Conservation (phyloP, 2,329 filamentous ascomycete species). For the Microcyclospora pomicola region DNA sequence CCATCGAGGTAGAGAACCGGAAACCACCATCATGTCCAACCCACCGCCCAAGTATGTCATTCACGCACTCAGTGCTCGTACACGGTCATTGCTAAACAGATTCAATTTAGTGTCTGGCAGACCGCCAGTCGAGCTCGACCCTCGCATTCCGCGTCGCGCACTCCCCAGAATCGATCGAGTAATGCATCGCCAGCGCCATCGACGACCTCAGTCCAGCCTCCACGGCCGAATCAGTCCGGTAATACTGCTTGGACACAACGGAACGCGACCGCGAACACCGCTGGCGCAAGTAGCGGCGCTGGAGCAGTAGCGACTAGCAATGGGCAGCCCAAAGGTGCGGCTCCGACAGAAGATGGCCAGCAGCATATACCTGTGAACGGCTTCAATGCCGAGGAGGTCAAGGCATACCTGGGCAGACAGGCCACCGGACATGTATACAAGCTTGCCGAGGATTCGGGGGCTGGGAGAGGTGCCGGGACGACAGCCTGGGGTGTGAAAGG, state of each 20-base stretch:
- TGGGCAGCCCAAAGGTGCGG: slow-evolving; percentile 3
- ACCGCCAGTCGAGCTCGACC: slow-evolving; percentile 6
- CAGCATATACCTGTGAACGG: slow-evolving; percentile 14
- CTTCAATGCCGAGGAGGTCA: slow-evolving; percentile 32
- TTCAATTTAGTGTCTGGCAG: slow-evolving; percentile 8
- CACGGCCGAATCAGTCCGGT: slow-evolving; percentile 7
- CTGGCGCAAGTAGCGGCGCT: slow-evolving; percentile 2
- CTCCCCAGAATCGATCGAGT: slow-evolving; percentile 17
- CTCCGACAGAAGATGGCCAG: background rate
- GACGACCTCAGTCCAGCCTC: slow-evolving; percentile 7
- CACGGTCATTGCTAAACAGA: too few species aligned
- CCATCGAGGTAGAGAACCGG: too few species aligned
- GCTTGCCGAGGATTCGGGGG: slow-evolving; percentile 3
- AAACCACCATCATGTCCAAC: too few species aligned
- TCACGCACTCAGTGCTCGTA: too few species aligned
- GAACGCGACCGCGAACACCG: too few species aligned
- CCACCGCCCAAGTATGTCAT: too few species aligned
- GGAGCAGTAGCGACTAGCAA: slow-evolving; percentile 7
- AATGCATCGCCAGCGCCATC: slow-evolving; percentile 14
- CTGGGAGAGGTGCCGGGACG: slow-evolving; percentile 17
- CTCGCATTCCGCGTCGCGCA: slow-evolving; percentile 13
- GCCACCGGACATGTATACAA: slow-evolving; percentile 18
- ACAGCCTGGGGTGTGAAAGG: slow-evolving; percentile 27
- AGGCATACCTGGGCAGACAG: slow-evolving; percentile 29
- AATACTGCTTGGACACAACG: slow-evolving; percentile 14